A percentile compares a stretch with the other conserved stretches of the same genome.
These are phyloP conservation scores for Aspergillus sp. DNA, from an alignment of 2,329 filamentous ascomycete species.

Conservation along the genomic window DNA sequence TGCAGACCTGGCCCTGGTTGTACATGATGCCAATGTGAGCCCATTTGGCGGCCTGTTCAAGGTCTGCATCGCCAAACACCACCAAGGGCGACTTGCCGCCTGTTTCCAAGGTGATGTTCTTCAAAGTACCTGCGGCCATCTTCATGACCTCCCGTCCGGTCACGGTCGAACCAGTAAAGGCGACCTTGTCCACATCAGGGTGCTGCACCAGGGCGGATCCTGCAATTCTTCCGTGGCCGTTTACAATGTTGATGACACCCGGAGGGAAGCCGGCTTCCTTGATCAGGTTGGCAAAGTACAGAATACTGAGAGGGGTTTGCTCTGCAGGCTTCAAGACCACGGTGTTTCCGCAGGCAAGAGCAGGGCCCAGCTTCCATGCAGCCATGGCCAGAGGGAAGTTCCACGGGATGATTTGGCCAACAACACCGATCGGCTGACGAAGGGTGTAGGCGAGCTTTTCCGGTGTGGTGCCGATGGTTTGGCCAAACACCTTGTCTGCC, in stretches of 20 bases:
- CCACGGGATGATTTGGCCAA: slow-evolving; percentile 86
- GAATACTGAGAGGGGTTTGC: slow-evolving; percentile 29
- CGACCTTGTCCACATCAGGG: slow-evolving; percentile 30
- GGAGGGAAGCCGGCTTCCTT: slow-evolving; percentile 31
- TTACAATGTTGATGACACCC: slow-evolving; percentile 30
- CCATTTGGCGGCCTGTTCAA: slow-evolving; percentile 67
- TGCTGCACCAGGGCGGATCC: slow-evolving; percentile 27
- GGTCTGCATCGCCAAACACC: slow-evolving; percentile 61
- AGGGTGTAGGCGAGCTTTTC: slow-evolving; percentile 81
- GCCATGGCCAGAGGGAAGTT: slow-evolving; percentile 81
- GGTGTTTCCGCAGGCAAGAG: slow-evolving; percentile 30
- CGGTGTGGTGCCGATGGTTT: slow-evolving; percentile 56
- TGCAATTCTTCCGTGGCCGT: slow-evolving; percentile 26
- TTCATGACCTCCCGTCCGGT: slow-evolving; percentile 33
- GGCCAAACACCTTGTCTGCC: slow-evolving; percentile 88
- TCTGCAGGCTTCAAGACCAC: slow-evolving; percentile 31
- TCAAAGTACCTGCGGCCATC: slow-evolving; percentile 29
- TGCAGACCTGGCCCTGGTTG: slow-evolving; percentile 33
- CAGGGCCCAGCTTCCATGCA: slow-evolving; percentile 37
- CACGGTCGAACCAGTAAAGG: slow-evolving; percentile 29
- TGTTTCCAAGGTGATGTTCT: slow-evolving; percentile 37
- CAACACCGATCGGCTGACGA: slow-evolving; percentile 73
- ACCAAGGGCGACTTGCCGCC: slow-evolving; percentile 63
- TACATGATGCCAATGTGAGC: slow-evolving; percentile 52
- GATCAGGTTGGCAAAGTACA: slow-evolving; percentile 28